Base-by-base conservation (phyloP, 371 early-diverging fungal genomes). In the Globomyces sp. region DNA sequence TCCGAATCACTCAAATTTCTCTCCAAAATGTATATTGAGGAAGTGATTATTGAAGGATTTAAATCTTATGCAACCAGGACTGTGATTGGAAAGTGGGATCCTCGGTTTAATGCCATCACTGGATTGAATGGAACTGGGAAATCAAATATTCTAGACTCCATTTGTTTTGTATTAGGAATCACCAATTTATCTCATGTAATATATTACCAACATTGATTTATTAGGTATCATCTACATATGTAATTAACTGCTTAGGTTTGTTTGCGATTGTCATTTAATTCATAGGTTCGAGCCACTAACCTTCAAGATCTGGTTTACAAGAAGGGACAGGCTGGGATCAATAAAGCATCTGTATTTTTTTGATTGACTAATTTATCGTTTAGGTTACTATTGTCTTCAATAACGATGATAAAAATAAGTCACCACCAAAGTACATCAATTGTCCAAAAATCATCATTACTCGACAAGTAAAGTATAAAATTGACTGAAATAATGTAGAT, bases 51-150 rank as follows among this genome's bases (percentile, higher is more conserved):
- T 68, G 99, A 98, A 67, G 98, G 98, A 47, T 98, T 98, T 88
- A 98, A 98, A 76, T 94, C 95, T 0, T 99, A 98, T 76, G 95
- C 96, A 1, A 87, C 92, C 8, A 87, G 97, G 55, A 96, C 96
- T 1, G 92, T 93, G 64, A 95, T 98, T 60, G 86, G 90, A 13
- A 94, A 93, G 37, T 98, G 96, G 95, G 96, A 96, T 78, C 88
- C 92, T 2, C 88, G 93, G 68, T 99, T 99, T 79, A 99, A 97
- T 74, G 99, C 99, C 40, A 98, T 99, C 70, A 99, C 99, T 2
- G 99, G 99, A 45, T 85, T 99, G 46, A 99, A 99, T 76, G 99
- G 99, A 36, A 93, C 96, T 3, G 99, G 99, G 48, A 99, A 99
- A 77, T 97, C 97, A 24, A 99, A 99, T 81, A 92, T 99, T 59